Percentiles rank a stretch among this genome's conserved stretches.
Evolutionary conservation across 768 basidiomycete species (phyloP).

Genomic region (Gautieria morchelliformis): DNA sequence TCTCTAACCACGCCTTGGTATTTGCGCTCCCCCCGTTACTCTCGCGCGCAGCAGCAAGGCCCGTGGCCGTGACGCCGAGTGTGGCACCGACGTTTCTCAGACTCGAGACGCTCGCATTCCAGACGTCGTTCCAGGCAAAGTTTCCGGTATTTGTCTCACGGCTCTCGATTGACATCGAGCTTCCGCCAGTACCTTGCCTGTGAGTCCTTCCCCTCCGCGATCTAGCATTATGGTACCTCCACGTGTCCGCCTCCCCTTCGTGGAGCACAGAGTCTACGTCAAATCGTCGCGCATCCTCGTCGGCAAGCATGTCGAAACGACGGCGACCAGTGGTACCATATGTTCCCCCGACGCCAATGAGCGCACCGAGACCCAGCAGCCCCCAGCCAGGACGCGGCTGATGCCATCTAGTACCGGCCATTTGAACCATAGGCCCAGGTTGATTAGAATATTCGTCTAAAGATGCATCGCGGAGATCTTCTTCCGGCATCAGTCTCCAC

Average conservation of each 20-base stretch:
- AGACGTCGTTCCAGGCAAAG: constrained; percentile 20
- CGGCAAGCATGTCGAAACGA: constrained; percentile 67
- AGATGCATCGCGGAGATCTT: neutral
- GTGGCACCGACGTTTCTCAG: constrained; percentile 21
- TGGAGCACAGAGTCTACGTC: neutral
- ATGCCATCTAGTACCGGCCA: constrained; percentile 10
- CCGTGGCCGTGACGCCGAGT: neutral
- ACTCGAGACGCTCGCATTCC: constrained; percentile 12
- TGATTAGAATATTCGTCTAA: neutral
- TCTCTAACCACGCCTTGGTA: constrained; percentile 29
- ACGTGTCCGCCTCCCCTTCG: neutral
- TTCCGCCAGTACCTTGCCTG: constrained; percentile 34
- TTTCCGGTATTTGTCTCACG: constrained; percentile 27
- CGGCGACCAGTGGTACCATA: constrained; percentile 15
- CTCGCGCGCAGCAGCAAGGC: neutral
- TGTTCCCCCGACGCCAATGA: constrained; percentile 18
- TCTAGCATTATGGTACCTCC: neutral
- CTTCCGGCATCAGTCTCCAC: constrained; percentile 12
- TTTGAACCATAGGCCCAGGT: constrained; percentile 7
- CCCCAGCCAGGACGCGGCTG: constrained; percentile 17
- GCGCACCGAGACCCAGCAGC: constrained; percentile 26
- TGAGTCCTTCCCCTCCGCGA: neutral
- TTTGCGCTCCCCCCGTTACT: constrained; percentile 18
- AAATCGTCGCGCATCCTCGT: constrained; percentile 42
- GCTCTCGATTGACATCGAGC: constrained; percentile 45